phyloP scores from a whole-genome alignment of 768 basidiomycete genomes.

The Auricularia auricula-judae region DNA sequence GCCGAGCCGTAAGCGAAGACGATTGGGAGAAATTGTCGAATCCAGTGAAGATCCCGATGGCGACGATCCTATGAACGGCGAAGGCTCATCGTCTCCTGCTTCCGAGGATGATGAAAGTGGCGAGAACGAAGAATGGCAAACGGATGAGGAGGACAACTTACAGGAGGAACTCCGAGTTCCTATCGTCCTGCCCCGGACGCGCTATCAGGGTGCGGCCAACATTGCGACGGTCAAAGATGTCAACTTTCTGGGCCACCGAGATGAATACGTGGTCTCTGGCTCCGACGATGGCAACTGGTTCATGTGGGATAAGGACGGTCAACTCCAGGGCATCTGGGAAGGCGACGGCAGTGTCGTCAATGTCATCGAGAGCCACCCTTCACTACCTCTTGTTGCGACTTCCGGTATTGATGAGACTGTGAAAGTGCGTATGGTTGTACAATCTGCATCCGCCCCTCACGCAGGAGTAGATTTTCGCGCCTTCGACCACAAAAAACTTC shows the following conservation, averaged over 20 bases:
- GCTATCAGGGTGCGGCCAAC: slow-evolving; percentile 64
- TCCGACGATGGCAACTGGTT: slow-evolving; percentile 65
- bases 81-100: not conserved
- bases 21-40: not conserved
- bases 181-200: slow-evolving; percentile 49
- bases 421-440: slow-evolving; percentile 39
- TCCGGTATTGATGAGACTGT: slow-evolving; percentile 81
- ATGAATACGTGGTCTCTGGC: slow-evolving; percentile 72
- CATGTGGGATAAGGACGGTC: slow-evolving; percentile 66
- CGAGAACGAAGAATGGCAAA: slow-evolving; percentile 9
- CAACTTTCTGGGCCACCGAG: slow-evolving; percentile 70
- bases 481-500: slow-evolving; percentile 36
- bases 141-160: slow-evolving; percentile 9
- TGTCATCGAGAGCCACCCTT: slow-evolving; percentile 67
- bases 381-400: slow-evolving; percentile 70
- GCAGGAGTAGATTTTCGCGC: slow-evolving; percentile 49
- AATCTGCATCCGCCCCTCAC: slow-evolving; percentile 1
- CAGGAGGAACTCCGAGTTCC: slow-evolving; percentile 25
- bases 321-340: slow-evolving; percentile 67
- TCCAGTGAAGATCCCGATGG: not conserved
- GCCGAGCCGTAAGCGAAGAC: not conserved
- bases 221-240: slow-evolving; percentile 83
- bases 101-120: slow-evolving; percentile 16
- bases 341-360: slow-evolving; percentile 62
- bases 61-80: no score